phyloP scores from a whole-genome alignment of 176 grass and related monocot species.

The Aegilops bicornis region DNA sequence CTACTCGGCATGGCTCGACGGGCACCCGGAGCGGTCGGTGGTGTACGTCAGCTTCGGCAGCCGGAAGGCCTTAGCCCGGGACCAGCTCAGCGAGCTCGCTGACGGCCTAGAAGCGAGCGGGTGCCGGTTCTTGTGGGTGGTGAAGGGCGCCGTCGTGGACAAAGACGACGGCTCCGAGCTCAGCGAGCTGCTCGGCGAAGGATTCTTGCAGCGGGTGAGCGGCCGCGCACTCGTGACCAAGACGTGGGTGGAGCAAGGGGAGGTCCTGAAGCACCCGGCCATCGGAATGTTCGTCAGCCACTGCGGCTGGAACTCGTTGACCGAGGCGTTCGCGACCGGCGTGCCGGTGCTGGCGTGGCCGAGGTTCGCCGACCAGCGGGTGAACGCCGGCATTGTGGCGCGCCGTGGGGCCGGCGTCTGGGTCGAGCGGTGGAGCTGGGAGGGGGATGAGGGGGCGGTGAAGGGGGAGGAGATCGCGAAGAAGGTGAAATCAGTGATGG shows the following conservation, averaged over 20 bases:
- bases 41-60: conserved; percentile 82
- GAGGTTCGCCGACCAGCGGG: conserved; percentile 52
- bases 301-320: conserved; percentile 80
- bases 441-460: conserved; percentile 42
- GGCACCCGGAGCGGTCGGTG: conserved; percentile 65
- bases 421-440: conserved; percentile 67
- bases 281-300: conserved; percentile 73
- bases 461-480: conserved; percentile 18
- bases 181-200: conserved; percentile 32
- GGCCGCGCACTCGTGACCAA: conserved; percentile 54
- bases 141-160: conserved; percentile 63
- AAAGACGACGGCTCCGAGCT: conserved; percentile 31
- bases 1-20: conserved; percentile 40
- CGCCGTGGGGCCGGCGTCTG: conserved; percentile 40
- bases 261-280: conserved; percentile 48
- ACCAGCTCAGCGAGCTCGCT: conserved; percentile 58
- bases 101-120: conserved; percentile 50
- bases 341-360: conserved; percentile 74
- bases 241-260: conserved; percentile 68
- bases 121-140: conserved; percentile 71
- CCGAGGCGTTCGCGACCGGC: conserved; percentile 43
- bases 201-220: conserved; percentile 38
- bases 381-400: conserved; percentile 51
- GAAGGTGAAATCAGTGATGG: conserved; percentile 42
- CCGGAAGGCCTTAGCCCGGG: conserved; percentile 42